Evolutionary conservation across 2,329 filamentous ascomycete species (phyloP).

Genomic region (Fusarium musae): DNA sequence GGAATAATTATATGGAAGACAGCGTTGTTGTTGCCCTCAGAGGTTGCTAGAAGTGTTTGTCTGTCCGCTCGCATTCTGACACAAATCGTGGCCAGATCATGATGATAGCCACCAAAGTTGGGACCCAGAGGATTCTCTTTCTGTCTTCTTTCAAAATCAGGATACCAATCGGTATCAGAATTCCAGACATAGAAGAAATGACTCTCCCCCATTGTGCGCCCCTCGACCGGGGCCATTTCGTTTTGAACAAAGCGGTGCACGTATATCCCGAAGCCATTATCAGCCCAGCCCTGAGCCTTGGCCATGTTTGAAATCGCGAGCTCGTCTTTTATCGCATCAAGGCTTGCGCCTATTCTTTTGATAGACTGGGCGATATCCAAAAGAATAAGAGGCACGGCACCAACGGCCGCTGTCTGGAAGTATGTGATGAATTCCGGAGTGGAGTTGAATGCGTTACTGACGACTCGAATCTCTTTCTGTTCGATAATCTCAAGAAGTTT

Average conservation of each 20-base stretch:
- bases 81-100: neutral
- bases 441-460: neutral
- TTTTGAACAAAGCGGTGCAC: fast-evolving
- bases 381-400: fast-evolving
- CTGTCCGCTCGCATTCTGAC: neutral
- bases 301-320: neutral
- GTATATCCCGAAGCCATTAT: neutral
- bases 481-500: neutral
- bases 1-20: neutral
- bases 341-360: neutral
- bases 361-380: fast-evolving
- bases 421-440: fast-evolving
- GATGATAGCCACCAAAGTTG: neutral
- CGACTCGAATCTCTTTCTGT: neutral
- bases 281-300: fast-evolving
- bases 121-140: fast-evolving
- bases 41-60: fast-evolving
- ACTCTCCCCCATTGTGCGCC: fast-evolving
- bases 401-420: fast-evolving
- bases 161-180: neutral
- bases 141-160: neutral
- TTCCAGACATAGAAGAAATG: neutral
- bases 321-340: fast-evolving
- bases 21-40: fast-evolving
- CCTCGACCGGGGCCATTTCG: neutral